Evolutionary conservation across 2,329 filamentous ascomycete species (phyloP).

Genomic region (Trichoderma sp.): DNA sequence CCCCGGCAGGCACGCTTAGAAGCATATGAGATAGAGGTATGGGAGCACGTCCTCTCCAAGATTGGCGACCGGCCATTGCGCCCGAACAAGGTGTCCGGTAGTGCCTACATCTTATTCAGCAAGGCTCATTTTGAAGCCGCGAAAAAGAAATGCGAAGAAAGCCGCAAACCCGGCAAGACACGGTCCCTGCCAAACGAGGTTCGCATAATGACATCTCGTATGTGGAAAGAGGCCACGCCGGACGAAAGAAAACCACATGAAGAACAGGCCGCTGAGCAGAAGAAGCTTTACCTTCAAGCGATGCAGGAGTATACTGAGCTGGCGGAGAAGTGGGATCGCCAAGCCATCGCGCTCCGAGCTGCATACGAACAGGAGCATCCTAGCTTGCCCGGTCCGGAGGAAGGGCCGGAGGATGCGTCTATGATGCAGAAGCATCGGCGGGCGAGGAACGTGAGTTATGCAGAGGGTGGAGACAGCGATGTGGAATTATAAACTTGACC

Average conservation of each 20-base stretch:
- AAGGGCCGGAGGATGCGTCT: conserved; percentile 26
- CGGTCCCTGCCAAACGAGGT: conserved; percentile 77
- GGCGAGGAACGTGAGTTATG: conserved; percentile 42
- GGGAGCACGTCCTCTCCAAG: conserved; percentile 51
- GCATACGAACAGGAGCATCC: conserved; percentile 58
- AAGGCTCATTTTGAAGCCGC: conserved; percentile 71
- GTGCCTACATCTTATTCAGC: conserved; percentile 88
- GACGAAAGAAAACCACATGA: conserved; percentile 77
- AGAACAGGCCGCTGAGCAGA: conserved; percentile 70
- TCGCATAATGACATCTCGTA: conserved; percentile 79
- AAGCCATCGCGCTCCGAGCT: conserved; percentile 56
- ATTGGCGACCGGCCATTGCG: conserved; percentile 76
- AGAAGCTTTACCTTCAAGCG: conserved; percentile 61
- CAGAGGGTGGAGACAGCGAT: conserved; percentile 20
- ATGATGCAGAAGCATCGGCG: conserved; percentile 38
- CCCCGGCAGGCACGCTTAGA: conserved; percentile 55
- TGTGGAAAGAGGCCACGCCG: conserved; percentile 79
- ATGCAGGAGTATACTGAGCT: conserved; percentile 61
- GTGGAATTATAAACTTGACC: background rate
- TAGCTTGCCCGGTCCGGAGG: conserved; percentile 29
- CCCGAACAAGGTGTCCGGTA: conserved; percentile 73
- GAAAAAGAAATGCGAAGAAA: conserved; percentile 62
- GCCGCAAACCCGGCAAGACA: conserved; percentile 61
- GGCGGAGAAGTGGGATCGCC: conserved; percentile 71
- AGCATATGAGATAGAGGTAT: conserved; percentile 57